These are phyloP conservation scores for Areca catechu DNA, from an alignment of 176 grass and related monocot species.

Conservation along the genomic window DNA sequence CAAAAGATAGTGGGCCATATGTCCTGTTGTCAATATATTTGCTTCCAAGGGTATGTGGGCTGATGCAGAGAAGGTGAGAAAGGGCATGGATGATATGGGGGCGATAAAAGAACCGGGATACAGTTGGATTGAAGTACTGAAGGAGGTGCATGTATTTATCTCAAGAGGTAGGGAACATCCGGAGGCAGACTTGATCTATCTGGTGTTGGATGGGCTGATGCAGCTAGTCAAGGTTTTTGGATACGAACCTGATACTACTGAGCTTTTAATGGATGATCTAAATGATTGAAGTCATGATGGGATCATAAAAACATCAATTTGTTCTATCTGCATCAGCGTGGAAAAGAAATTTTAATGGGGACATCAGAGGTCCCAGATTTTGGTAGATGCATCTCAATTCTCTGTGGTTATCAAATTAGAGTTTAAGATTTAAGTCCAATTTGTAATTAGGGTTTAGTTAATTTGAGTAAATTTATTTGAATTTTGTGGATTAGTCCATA, in stretches of 20 bases:
- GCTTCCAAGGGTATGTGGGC: constrained; percentile 66
- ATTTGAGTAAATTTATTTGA: too few relatives aligned
- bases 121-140: constrained; percentile 57
- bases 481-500: too few relatives aligned
- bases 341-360: too few relatives aligned
- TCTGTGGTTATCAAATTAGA: too few relatives aligned
- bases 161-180: constrained; percentile 31
- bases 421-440: too few relatives aligned
- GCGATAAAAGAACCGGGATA: constrained; percentile 51
- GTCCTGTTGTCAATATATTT: constrained; percentile 70
- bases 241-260: neutral
- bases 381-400: too few relatives aligned
- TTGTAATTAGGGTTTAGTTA: too few relatives aligned
- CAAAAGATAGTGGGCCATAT: constrained; percentile 46
- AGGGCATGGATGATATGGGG: constrained; percentile 30
- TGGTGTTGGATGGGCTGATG: constrained; percentile 32
- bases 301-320: too few relatives aligned
- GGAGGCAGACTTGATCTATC: constrained; percentile 36
- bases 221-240: constrained; percentile 15
- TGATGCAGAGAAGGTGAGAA: constrained; percentile 57
- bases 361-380: too few relatives aligned
- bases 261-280: too few relatives aligned
- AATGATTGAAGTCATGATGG: too few relatives aligned
- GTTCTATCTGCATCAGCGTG: too few relatives aligned
- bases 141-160: constrained; percentile 45